A percentile compares a stretch with the other conserved stretches of the same genome.
phyloP scores from a whole-genome alignment of 768 basidiomycete species.

The Boletus subcaerulescens region DNA sequence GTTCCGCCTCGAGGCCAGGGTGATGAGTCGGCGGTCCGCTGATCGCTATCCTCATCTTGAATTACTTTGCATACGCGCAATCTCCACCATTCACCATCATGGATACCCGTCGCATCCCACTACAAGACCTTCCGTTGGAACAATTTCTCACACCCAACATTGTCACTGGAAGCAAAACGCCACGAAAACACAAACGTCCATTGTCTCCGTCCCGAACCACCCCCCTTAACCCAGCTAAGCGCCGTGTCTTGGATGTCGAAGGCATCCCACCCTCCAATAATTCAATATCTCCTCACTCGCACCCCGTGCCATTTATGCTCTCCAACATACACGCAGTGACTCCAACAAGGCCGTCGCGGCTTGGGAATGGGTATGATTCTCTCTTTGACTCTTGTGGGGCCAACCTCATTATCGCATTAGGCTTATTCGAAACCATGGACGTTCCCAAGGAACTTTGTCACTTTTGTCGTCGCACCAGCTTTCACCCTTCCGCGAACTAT shows the following conservation, averaged over 20 bases:
- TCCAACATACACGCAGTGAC: conserved; percentile 19
- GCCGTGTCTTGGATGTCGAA: conserved; percentile 59
- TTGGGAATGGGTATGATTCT: conserved; percentile 31
- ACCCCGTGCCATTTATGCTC: conserved; percentile 30
- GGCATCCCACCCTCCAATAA: conserved; percentile 39
- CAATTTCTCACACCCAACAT: conserved; percentile 43
- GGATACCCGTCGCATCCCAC: conserved; percentile 43
- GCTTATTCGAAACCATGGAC: conserved; percentile 5
- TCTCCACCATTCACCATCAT: conserved; percentile 14
- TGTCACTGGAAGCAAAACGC: conserved; percentile 17
- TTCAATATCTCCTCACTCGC: conserved; percentile 16
- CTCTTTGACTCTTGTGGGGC: conserved; percentile 22
- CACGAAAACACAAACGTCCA: conserved; percentile 54
- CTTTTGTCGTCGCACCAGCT: conserved; percentile 9
- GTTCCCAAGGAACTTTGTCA: conserved; percentile 8
- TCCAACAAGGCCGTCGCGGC: conserved; percentile 35
- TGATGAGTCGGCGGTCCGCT: conserved; percentile 27
- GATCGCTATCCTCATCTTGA: conserved; percentile 19
- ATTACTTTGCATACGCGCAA: not conserved
- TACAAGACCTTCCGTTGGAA: conserved; percentile 60
- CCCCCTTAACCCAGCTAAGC: conserved; percentile 62
- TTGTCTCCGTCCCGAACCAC: conserved; percentile 51
- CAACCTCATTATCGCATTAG: conserved; percentile 35
- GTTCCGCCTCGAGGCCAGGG: conserved; percentile 19
- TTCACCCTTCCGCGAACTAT: conserved; percentile 18